Base-by-base conservation (phyloP, 495 filamentous ascomycete genomes). In the Evernia prunastri region DNA sequence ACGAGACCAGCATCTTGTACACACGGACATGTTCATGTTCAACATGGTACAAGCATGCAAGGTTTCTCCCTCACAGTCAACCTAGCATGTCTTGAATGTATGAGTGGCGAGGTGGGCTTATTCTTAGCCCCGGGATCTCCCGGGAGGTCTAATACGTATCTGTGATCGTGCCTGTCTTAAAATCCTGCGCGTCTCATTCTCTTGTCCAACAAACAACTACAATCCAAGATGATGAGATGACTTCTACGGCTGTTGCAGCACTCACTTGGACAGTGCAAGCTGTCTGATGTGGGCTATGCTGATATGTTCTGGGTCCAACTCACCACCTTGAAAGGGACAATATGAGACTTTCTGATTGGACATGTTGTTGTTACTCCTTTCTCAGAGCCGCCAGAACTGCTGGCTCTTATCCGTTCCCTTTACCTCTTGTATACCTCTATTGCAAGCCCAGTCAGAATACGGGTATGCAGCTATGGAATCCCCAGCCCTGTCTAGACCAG, bases 341-440 rank as follows among this genome's bases (percentile, higher is more conserved):
- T 77, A 59, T 76, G 77, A 79, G 60, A 72, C 63, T 60, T 67
- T 73, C 78, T 79, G 78, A 80, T 78, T 76, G 78, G 78, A 73
- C 23, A 49, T 31, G 61, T 68, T 65, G 66, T 68, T 63, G 39
- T 39, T 57, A 35, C 40, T 20, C 18, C 37, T 27, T 11, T 45
- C 35, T 23, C 23, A 33, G 37, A 37, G 54, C 36, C 23, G 29
- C n/a, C 42, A 39, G 42, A 40, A 18, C 4, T 47, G 11, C 12
- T 6, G 10, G 37, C 27, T 40, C 42, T 23, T 20, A n/a, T 56
- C 15, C 17, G 51, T 18, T 29, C 15, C 27, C 15, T 31, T 54
- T 9, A 10, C 15, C 51, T 9, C n/a, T 18, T 54, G 17, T 35
- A 54, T 33, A 17, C 7, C 17, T 33, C 18, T 33, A 54, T 54